These are phyloP conservation scores for Alternaria arbusti DNA, from an alignment of 2,329 filamentous ascomycete species.

Conservation along the genomic window DNA sequence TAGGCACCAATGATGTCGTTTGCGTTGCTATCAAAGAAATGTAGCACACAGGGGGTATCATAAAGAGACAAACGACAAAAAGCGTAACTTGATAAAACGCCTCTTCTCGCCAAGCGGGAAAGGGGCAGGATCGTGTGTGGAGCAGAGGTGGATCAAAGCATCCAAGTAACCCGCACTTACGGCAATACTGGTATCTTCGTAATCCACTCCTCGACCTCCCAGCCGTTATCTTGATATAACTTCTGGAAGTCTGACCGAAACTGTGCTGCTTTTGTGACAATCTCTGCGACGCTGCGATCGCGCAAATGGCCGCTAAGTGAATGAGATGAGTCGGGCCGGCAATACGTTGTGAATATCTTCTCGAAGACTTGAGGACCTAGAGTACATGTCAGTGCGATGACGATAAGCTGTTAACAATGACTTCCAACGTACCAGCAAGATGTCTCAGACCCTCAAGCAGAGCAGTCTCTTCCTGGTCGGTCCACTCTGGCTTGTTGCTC, in stretches of 20 bases:
- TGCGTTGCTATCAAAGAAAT: not conserved
- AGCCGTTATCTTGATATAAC: slow-evolving; percentile 22
- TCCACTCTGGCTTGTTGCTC: slow-evolving; percentile 36
- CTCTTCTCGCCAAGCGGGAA: not conserved
- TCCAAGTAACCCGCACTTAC: not conserved
- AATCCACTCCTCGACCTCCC: slow-evolving; percentile 36
- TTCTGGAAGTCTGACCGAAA: slow-evolving; percentile 24
- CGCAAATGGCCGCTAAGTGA: slow-evolving; percentile 25
- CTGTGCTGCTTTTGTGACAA: slow-evolving; percentile 29
- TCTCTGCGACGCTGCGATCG: slow-evolving; percentile 38
- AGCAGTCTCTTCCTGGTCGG: slow-evolving; percentile 34
- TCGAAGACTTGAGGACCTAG: slow-evolving; percentile 35
- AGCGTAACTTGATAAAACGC: not conserved
- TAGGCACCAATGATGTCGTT: too few relatives aligned
- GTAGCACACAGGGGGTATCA: not conserved
- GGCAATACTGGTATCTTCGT: slow-evolving; percentile 33
- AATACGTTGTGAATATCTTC: slow-evolving; percentile 37
- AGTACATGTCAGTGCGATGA: not conserved
- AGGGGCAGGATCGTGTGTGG: not conserved
- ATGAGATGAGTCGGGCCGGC: slow-evolving; percentile 16
- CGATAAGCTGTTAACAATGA: not conserved
- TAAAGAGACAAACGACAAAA: not conserved
- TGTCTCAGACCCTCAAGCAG: slow-evolving; percentile 40
- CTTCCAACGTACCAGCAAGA: slow-evolving; percentile 30
- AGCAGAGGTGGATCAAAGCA: too few relatives aligned